Evolutionary conservation across 805 yeast species (phyloP), one percentile per base, ranked within the genome.

Genomic region (Cyberlindnera americana): DNA sequence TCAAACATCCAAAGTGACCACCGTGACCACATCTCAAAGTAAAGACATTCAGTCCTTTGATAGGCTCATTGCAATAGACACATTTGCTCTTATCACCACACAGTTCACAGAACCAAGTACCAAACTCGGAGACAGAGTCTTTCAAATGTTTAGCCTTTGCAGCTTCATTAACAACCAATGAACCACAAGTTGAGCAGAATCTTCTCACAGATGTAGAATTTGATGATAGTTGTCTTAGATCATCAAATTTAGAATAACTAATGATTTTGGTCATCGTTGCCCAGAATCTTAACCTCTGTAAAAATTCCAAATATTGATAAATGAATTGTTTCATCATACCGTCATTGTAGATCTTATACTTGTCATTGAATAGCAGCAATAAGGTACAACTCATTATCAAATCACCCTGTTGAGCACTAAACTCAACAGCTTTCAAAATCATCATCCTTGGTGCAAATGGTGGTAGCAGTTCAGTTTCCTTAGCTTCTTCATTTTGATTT

Each of bases 101-200:
- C 17, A 68, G 70, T 38, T 79, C 87, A 63, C 97, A 90, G 59
- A 81, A 85, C 95, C 96, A 89, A 50, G 72, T 80, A 1, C 95
- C 95, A 52, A 78, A 75, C 25, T 58, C 60, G 15, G 64, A 62
- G 0, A 54, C 58, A 10, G 62, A 57, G 26, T 60, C 59, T 3
- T 53, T 54, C 12, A 49, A 43, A 35, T 48, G 52, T 29, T 59
- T 66, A 14, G 61, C 65, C 51, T 77, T 78, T 4, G 78, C 66
- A 6, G 53, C 49, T 47, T 81, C 89, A 58, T 83, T 83, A 9
- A 75, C 56, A 8, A 84, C 63, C n/a, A 81, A 62, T 35, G 71
- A 67, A 14, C 72, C 67, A 57, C 95, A 84, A 52, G 66, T 64
- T 21, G 73, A 72, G 57, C 93, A 84, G 49, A 73, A 81, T 17